Conservation (phyloP, 805 yeast genomes). For the Candida sphagnicola region DNA sequence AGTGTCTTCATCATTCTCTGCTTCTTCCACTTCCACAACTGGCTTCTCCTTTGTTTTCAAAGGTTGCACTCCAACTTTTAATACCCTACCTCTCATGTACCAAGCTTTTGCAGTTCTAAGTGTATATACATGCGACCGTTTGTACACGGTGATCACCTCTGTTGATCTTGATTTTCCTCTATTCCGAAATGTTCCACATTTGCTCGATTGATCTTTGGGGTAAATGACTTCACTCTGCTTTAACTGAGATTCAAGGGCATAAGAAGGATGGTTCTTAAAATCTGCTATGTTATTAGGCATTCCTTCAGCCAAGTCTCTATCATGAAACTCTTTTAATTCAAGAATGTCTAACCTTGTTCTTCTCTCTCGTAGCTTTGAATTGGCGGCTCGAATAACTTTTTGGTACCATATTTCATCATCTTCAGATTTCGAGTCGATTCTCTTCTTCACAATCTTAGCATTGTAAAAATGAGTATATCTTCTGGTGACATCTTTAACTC, state of each 20-base stretch:
- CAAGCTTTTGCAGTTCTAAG: conserved; percentile 79
- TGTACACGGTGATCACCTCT: conserved; percentile 56
- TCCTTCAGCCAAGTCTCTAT: conserved; percentile 70
- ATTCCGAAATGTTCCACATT: conserved; percentile 67
- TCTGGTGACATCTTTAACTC: conserved; percentile 78
- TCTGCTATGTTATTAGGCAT: conserved; percentile 83
- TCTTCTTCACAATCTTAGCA: conserved; percentile 68
- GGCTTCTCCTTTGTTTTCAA: conserved; percentile 39
- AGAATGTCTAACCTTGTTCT: conserved; percentile 38
- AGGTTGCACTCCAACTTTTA: conserved; percentile 70
- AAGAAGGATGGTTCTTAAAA: conserved; percentile 82
- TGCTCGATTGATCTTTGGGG: conserved; percentile 50
- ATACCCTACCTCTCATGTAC: conserved; percentile 75
- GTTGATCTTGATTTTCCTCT: conserved; percentile 31
- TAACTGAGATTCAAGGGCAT: conserved; percentile 73
- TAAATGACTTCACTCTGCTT: conserved; percentile 66
- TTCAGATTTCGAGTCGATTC: conserved; percentile 56
- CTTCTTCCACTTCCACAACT: conserved; percentile 22
- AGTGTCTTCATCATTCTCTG: conserved; percentile 52
- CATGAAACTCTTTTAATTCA: conserved; percentile 59
- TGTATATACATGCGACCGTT: conserved; percentile 56
- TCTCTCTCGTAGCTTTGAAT: conserved; percentile 14
- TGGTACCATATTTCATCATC: conserved; percentile 61
- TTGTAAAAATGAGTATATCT: conserved; percentile 70
- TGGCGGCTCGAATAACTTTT: conserved; percentile 35